A percentile compares a stretch with the other conserved stretches of the same genome.
phyloP scores from a whole-genome alignment of 1,284 basidiomycete genomes.

The Ustilago cynodontis region DNA sequence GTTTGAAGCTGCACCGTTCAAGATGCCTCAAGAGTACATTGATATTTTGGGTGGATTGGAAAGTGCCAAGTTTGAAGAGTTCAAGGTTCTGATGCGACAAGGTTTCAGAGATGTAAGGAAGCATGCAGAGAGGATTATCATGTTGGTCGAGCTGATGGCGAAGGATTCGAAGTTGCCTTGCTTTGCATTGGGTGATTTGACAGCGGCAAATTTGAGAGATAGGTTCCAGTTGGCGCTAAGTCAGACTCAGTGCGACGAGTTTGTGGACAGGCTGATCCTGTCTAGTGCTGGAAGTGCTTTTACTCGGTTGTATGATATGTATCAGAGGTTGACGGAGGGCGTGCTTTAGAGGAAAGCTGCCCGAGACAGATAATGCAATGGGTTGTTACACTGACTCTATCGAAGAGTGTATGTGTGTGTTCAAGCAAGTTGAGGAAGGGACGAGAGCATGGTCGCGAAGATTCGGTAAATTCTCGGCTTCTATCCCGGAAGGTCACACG shows the following conservation, averaged over 20 bases:
- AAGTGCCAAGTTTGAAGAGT: constrained; percentile 83
- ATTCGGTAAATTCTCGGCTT: constrained; percentile 6
- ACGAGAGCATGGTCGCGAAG: neutral
- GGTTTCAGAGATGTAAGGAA: constrained; percentile 94
- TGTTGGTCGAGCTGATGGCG: constrained; percentile 95
- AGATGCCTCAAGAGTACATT: constrained; percentile 93
- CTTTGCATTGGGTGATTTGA: constrained; percentile 91
- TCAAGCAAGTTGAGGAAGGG: neutral
- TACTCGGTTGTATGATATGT: constrained; percentile 68
- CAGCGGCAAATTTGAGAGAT: constrained; percentile 84
- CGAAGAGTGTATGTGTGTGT: neutral
- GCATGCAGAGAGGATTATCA: constrained; percentile 96
- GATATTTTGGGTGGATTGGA: constrained; percentile 93
- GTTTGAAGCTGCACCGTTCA: constrained; percentile 99
- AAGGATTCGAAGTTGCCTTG: constrained; percentile 94
- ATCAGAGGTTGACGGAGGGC: constrained; percentile 65
- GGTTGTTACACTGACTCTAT: neutral
- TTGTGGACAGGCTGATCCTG: constrained; percentile 74
- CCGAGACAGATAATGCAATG: neutral
- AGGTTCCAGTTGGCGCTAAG: constrained; percentile 93
- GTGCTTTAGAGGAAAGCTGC: constrained; percentile 31
- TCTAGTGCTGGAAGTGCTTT: constrained; percentile 65
- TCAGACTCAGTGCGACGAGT: constrained; percentile 85
- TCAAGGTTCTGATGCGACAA: constrained; percentile 87
- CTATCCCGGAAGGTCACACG: neutral